These are phyloP conservation scores for Schizosaccharomyces osmophilus DNA, from an alignment of 805 yeast genomes.

Conservation along the genomic window DNA sequence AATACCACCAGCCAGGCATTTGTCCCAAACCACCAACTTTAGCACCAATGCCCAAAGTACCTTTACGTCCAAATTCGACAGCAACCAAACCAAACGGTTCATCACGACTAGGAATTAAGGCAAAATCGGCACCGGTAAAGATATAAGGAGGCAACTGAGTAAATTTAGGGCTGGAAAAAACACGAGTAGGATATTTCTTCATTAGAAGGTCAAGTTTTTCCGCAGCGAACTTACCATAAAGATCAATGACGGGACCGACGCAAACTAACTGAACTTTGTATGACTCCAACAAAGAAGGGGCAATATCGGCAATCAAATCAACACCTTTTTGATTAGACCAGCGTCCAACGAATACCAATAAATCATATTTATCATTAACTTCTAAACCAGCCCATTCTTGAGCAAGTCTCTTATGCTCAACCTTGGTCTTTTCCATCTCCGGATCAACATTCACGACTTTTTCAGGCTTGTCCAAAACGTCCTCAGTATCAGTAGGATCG, in stretches of 20 bases:
- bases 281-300: neutral
- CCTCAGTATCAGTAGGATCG: slow-evolving; percentile 1
- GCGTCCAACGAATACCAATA: slow-evolving; percentile 2
- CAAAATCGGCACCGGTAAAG: slow-evolving; percentile 2
- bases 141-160: slow-evolving; percentile 2
- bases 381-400: slow-evolving; percentile 3
- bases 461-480: neutral
- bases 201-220: neutral
- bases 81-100: slow-evolving; percentile 3
- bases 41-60: slow-evolving; percentile 3
- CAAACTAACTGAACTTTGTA: slow-evolving; percentile 1
- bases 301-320: slow-evolving; percentile 2
- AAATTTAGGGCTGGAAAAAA: slow-evolving; percentile 1
- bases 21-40: slow-evolving; percentile 3
- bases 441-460: neutral
- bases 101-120: slow-evolving; percentile 3
- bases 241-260: slow-evolving; percentile 2
- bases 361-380: neutral
- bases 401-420: neutral
- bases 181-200: neutral
- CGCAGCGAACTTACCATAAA: slow-evolving; percentile 2
- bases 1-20: slow-evolving; percentile 3
- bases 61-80: slow-evolving; percentile 3
- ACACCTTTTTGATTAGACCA: slow-evolving; percentile 3
- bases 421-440: neutral